phyloP scores from a whole-genome alignment of 345 rosid genomes.

The Dovyalis caffra region DNA sequence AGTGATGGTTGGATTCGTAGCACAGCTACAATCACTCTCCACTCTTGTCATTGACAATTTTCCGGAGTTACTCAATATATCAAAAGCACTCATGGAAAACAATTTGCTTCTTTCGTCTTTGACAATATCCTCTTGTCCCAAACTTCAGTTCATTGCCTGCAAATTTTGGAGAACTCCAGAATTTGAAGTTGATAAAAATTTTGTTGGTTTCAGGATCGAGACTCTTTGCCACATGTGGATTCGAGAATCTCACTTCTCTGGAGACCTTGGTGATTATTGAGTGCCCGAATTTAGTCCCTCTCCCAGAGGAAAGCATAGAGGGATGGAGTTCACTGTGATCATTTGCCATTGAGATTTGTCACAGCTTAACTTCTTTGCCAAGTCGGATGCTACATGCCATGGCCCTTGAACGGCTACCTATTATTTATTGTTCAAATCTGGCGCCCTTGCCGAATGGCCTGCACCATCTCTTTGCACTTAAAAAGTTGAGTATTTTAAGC shows the following conservation, averaged over 20 bases:
- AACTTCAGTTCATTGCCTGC: constrained; percentile 5
- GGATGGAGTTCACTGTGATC: constrained; percentile 14
- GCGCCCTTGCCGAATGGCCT: constrained; percentile 12
- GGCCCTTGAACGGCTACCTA: constrained; percentile 20
- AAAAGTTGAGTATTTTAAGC: constrained; percentile 16
- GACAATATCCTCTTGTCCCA: constrained; percentile 18
- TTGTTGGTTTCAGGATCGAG: constrained; percentile 19
- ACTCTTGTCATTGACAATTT: constrained; percentile 16
- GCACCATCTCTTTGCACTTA: constrained; percentile 8
- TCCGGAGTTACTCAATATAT: neutral
- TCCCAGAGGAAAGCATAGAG: constrained; percentile 4
- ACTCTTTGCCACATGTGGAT: constrained; percentile 16
- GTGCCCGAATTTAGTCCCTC: constrained; percentile 12
- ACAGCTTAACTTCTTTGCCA: constrained; percentile 15
- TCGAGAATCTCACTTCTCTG: constrained; percentile 16
- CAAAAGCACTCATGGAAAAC: neutral
- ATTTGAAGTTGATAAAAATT: constrained; percentile 22
- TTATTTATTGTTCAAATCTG: constrained; percentile 23
- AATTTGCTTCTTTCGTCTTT: constrained; percentile 3
- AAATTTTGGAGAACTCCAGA: constrained; percentile 1
- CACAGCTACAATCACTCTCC: constrained; percentile 7
- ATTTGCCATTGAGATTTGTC: constrained; percentile 21
- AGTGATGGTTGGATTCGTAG: constrained; percentile 10
- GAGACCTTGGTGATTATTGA: constrained; percentile 21
- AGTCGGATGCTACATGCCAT: constrained; percentile 7